Evolutionary conservation across 75 land plant species (phyloP).

Genomic region (Chamaecyparis obtusa): DNA sequence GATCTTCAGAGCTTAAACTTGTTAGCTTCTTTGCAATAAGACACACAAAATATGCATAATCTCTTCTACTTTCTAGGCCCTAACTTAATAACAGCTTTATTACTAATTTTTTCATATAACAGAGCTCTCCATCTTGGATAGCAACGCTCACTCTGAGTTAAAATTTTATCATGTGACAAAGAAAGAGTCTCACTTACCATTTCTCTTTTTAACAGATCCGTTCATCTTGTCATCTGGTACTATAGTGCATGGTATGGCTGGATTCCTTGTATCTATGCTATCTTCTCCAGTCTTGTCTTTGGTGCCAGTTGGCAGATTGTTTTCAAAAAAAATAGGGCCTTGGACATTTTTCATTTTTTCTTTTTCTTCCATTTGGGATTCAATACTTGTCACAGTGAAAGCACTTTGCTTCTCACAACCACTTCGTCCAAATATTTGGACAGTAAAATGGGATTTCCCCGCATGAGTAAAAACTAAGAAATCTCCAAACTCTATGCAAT

Average conservation of each 20-base stretch:
- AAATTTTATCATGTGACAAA: not conserved
- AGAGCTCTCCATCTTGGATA: not conserved
- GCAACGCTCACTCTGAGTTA: not conserved
- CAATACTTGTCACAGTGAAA: not conserved
- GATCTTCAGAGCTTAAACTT: not conserved
- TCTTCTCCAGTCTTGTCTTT: not conserved
- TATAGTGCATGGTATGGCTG: not conserved
- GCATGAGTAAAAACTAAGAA: slow-evolving; percentile 10
- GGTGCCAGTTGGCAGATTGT: not conserved
- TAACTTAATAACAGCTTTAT: not conserved
- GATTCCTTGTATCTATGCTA: not conserved
- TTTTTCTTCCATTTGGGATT: not conserved
- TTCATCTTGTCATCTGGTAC: slow-evolving; percentile 1
- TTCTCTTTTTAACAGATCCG: not conserved
- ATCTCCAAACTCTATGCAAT: slow-evolving; percentile 3
- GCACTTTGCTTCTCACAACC: slow-evolving; percentile 10
- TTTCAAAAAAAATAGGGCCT: not conserved
- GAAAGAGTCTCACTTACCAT: not conserved
- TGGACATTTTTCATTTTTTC: not conserved
- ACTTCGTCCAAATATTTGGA: slow-evolving; percentile 14
- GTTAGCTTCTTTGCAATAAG: not conserved
- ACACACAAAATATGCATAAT: not conserved
- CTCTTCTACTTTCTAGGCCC: not conserved
- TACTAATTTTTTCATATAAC: not conserved
- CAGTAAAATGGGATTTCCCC: slow-evolving; percentile 4